These are phyloP conservation scores for Themeda triandra DNA, from an alignment of 176 grass and related monocot genomes.

Conservation along the genomic window DNA sequence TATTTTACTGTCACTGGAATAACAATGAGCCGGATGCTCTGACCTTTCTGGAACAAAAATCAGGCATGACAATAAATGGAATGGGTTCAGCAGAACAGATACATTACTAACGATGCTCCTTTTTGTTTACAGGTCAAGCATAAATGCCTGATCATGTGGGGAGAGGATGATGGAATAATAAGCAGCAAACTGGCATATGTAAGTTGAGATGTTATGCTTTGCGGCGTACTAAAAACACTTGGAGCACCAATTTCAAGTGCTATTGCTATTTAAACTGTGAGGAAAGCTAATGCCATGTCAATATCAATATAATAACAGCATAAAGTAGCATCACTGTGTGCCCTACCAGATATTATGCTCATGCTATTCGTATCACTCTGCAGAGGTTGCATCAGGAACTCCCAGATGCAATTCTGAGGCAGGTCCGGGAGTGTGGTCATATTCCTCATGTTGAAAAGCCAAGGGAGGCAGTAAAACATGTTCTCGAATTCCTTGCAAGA, in stretches of 20 bases:
- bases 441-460: slow-evolving; percentile 94
- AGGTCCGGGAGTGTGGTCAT: slow-evolving; percentile 72
- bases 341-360: background rate
- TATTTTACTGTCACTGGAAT: background rate
- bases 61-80: background rate
- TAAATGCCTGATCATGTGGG: slow-evolving; percentile 83
- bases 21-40: background rate
- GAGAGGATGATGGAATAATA: slow-evolving; percentile 78
- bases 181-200: slow-evolving; percentile 70
- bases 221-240: background rate
- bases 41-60: background rate
- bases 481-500: slow-evolving; percentile 60
- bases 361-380: slow-evolving; percentile 19
- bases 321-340: background rate
- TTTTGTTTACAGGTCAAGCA: slow-evolving; percentile 65
- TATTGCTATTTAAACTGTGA: background rate
- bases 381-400: slow-evolving; percentile 83
- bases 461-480: slow-evolving; percentile 27
- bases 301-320: background rate
- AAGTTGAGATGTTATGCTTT: slow-evolving; percentile 28
- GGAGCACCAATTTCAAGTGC: background rate
- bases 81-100: background rate
- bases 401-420: slow-evolving; percentile 44
- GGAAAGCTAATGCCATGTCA: background rate
- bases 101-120: background rate